Percentiles rank a stretch among this genome's conserved stretches.
phyloP scores from a whole-genome alignment of 2,329 filamentous ascomycete species.

The Coniella vitis region DNA sequence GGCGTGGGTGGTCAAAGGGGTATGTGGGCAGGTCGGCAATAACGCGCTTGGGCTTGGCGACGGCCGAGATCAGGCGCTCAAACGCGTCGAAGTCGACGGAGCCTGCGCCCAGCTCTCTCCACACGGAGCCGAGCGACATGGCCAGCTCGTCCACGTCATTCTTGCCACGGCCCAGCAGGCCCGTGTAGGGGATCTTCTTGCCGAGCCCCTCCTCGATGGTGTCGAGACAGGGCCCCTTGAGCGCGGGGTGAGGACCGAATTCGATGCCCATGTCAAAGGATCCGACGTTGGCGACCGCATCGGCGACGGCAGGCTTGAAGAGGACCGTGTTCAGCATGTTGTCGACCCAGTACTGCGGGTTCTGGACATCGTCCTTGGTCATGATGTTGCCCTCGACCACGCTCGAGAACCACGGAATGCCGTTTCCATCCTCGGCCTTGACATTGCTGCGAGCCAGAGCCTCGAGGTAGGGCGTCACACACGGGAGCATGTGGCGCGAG shows the following conservation, averaged over 20 bases:
- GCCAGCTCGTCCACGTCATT: constrained; percentile 18
- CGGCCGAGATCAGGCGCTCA: constrained; percentile 31
- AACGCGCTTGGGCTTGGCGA: constrained; percentile 21
- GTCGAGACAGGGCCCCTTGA: constrained; percentile 31
- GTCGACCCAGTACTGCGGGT: constrained; percentile 14
- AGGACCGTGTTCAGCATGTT: constrained; percentile 21
- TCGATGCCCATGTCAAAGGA: constrained; percentile 26
- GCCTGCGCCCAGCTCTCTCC: constrained; percentile 4
- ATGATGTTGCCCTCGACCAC: neutral
- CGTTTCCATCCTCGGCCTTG: neutral
- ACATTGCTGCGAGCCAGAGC: neutral
- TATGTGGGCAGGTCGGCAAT: constrained; percentile 11
- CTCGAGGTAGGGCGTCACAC: constrained; percentile 11
- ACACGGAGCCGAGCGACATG: constrained; percentile 16
- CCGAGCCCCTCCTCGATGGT: constrained; percentile 18
- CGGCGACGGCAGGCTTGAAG: constrained; percentile 17
- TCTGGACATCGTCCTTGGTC: neutral
- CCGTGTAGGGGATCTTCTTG: constrained; percentile 20
- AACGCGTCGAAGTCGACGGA: neutral
- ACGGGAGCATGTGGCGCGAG: constrained; percentile 29
- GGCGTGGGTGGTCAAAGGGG: constrained; percentile 10
- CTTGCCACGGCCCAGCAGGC: constrained; percentile 17
- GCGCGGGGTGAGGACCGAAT: constrained; percentile 30
- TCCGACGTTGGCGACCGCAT: constrained; percentile 7
- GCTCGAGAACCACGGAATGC: neutral